phyloP scores from a whole-genome alignment of 2,329 filamentous ascomycete species.

The Westerdykella aurantiaca region DNA sequence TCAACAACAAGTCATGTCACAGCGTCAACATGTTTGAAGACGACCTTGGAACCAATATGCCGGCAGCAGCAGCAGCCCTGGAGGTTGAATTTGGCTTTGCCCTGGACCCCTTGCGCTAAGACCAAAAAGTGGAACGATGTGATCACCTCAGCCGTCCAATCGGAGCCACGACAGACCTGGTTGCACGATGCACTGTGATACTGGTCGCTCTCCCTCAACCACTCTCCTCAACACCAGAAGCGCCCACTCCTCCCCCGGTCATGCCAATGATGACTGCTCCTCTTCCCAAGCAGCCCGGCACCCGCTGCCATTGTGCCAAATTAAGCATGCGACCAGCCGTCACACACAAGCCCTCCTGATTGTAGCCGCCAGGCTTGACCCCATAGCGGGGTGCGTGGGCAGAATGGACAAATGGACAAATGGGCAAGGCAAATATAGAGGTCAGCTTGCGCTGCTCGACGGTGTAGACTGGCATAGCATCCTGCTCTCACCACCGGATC shows the following conservation, averaged over 20 bases:
- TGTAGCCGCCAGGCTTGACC: conserved; percentile 23
- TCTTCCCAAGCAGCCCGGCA: conserved; percentile 18
- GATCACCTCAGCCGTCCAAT: neutral
- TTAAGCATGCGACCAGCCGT: conserved; percentile 17
- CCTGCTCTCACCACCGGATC: conserved; percentile 14
- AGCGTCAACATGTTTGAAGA: no score
- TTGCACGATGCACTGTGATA: conserved; percentile 23
- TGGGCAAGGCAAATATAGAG: conserved; percentile 31
- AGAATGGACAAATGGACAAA: no score
- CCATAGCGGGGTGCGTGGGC: conserved; percentile 22
- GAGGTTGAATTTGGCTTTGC: no score
- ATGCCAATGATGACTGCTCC: conserved; percentile 27
- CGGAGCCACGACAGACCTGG: conserved; percentile 1
- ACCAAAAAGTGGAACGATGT: conserved; percentile 78
- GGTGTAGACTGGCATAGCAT: conserved; percentile 11
- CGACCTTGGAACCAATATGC: no score
- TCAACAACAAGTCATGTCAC: no score
- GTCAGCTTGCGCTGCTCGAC: conserved; percentile 18
- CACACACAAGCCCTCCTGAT: conserved; percentile 20
- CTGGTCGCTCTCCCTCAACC: neutral
- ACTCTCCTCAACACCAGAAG: conserved; percentile 27
- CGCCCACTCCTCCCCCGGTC: conserved; percentile 18
- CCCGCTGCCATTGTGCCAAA: conserved; percentile 26
- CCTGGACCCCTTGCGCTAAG: conserved; percentile 57
- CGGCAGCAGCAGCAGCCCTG: no score